Evolutionary conservation across 768 basidiomycete species (phyloP).

Genomic region (Clavaria fumosa): DNA sequence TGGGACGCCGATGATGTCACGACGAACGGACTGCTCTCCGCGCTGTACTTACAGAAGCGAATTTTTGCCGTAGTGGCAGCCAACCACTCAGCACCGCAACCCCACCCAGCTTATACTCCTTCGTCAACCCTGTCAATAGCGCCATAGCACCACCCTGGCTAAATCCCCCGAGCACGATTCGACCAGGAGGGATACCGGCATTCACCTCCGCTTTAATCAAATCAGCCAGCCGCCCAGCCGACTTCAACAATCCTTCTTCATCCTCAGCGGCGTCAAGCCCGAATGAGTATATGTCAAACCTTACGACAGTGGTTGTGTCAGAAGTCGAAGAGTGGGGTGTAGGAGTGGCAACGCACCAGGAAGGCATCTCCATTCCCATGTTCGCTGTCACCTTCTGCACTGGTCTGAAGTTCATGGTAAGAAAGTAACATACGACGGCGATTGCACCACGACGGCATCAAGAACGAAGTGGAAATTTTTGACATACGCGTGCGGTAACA

Average conservation of each 20-base stretch:
- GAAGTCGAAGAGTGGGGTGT: neutral
- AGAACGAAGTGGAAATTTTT: no score
- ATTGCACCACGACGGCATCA: slow-evolving; percentile 9
- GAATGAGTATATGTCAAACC: slow-evolving; percentile 45
- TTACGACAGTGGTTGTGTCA: slow-evolving; percentile 8
- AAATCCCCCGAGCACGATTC: slow-evolving; percentile 62
- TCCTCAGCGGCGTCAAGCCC: slow-evolving; percentile 38
- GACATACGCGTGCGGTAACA: slow-evolving; percentile 42
- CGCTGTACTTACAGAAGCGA: slow-evolving; percentile 7
- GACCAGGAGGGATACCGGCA: slow-evolving; percentile 37
- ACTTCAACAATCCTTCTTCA: slow-evolving; percentile 32
- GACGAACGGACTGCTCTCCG: no score
- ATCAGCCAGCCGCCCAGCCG: slow-evolving; percentile 33
- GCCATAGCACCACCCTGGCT: slow-evolving; percentile 55
- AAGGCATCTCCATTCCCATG: slow-evolving; percentile 32
- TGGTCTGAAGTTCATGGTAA: slow-evolving; percentile 10
- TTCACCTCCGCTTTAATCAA: slow-evolving; percentile 43
- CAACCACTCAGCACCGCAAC: slow-evolving; percentile 47
- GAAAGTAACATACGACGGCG: neutral
- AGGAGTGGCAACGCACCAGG: slow-evolving; percentile 29
- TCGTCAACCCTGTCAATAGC: slow-evolving; percentile 39
- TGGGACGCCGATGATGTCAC: no score
- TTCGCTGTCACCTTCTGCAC: slow-evolving; percentile 39
- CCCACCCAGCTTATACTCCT: slow-evolving; percentile 36
- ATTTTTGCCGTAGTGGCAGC: slow-evolving; percentile 44